These are phyloP conservation scores for Epichloe elymi DNA, from an alignment of 2,329 filamentous ascomycete genomes.

Conservation along the genomic window DNA sequence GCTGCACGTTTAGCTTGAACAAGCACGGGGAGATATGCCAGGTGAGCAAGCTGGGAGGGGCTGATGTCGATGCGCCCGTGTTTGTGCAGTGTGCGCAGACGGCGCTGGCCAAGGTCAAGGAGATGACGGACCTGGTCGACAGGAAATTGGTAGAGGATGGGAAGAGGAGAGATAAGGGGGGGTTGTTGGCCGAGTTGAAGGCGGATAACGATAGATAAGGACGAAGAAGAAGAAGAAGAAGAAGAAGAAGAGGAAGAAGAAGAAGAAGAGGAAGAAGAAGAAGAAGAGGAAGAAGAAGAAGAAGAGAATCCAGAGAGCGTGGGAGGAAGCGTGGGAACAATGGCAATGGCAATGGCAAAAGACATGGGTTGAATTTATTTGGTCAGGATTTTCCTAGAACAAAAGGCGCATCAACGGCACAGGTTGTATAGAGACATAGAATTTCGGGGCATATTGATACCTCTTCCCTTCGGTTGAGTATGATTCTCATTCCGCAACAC, in stretches of 20 bases:
- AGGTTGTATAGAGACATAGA: not conserved
- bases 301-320: conserved; percentile 1
- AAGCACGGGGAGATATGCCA: conserved; percentile 83
- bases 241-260: conserved; percentile 9
- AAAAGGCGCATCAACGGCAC: not conserved
- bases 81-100: conserved; percentile 64
- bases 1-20: conserved; percentile 75
- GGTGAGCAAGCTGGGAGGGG: conserved; percentile 79
- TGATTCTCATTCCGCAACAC: not conserved
- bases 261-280: conserved; percentile 8
- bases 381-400: not conserved
- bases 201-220: conserved; percentile 66
- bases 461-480: not conserved
- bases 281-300: conserved; percentile 9
- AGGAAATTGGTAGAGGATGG: conserved; percentile 62
- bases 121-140: conserved; percentile 63
- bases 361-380: not conserved
- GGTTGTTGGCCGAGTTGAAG: conserved; percentile 61
- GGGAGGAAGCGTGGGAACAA: not conserved
- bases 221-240: conserved; percentile 7
- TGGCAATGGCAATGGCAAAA: not conserved
- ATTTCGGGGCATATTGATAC: conserved; percentile 3
- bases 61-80: conserved; percentile 64
- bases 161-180: conserved; percentile 64
- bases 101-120: conserved; percentile 68